Conservation (phyloP, 805 yeast genomes). For the Hanseniaspora hatyaiensis region DNA sequence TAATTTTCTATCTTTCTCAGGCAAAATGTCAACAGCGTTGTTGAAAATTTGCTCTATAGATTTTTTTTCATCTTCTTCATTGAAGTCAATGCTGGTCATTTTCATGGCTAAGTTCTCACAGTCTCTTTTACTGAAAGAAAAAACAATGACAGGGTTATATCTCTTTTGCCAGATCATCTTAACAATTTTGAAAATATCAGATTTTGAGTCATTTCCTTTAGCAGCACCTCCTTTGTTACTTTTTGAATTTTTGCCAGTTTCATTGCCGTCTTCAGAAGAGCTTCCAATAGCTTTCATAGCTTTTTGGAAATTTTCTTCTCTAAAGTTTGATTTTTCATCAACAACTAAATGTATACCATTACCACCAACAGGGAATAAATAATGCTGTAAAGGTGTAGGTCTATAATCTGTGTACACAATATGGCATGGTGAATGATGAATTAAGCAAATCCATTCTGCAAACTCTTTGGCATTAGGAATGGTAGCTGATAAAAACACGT, state of each 20-base stretch:
- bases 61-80: slow-evolving; percentile 85
- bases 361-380: slow-evolving; percentile 95
- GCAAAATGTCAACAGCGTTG: slow-evolving; percentile 77
- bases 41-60: slow-evolving; percentile 80
- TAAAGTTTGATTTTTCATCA: slow-evolving; percentile 88
- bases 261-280: slow-evolving; percentile 46
- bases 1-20: slow-evolving; percentile 80
- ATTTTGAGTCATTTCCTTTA: slow-evolving; percentile 46
- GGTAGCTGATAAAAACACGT: slow-evolving; percentile 88
- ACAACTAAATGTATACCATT: slow-evolving; percentile 96
- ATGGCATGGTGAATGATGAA: slow-evolving; percentile 93
- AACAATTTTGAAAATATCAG: slow-evolving; percentile 91
- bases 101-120: slow-evolving; percentile 90
- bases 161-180: slow-evolving; percentile 96
- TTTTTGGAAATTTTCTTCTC: slow-evolving; percentile 96
- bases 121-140: slow-evolving; percentile 94
- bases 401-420: slow-evolving; percentile 97
- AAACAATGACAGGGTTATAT: slow-evolving; percentile 95
- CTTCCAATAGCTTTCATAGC: slow-evolving; percentile 94
- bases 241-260: slow-evolving; percentile 59
- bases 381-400: slow-evolving; percentile 97
- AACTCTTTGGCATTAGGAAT: slow-evolving; percentile 97
- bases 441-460: slow-evolving; percentile 96
- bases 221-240: slow-evolving; percentile 69
- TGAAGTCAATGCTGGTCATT: slow-evolving; percentile 91